Evolutionary conservation across 1,139 yeast genomes (phyloP).

Genomic region (Blastobotrys apis): DNA sequence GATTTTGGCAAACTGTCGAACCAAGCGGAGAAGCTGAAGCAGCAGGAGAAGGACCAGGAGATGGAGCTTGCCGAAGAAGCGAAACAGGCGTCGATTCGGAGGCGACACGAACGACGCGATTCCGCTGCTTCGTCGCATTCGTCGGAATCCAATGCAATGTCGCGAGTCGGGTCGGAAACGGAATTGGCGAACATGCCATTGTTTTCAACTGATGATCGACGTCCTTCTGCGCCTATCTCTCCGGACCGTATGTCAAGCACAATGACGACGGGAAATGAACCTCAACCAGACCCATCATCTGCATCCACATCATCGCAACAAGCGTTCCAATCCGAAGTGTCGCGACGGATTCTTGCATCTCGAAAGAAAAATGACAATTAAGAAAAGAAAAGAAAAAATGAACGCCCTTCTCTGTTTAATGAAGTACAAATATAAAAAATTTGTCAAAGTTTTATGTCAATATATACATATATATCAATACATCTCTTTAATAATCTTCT

Average conservation of each 20-base stretch:
- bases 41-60: neutral
- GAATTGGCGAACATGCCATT: conserved; percentile 55
- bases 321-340: conserved; percentile 26
- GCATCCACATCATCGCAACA: conserved; percentile 19
- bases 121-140: conserved; percentile 20
- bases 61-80: conserved; percentile 21
- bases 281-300: conserved; percentile 3
- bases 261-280: neutral
- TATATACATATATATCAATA: neutral
- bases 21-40: conserved; percentile 36
- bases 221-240: no score
- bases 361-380: conserved; percentile 20
- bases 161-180: conserved; percentile 50
- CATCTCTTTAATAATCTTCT: conserved; percentile 55
- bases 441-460: neutral
- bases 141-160: conserved; percentile 46
- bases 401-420: no score
- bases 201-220: conserved; percentile 40
- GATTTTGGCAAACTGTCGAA: conserved; percentile 51
- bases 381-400: neutral
- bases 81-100: conserved; percentile 11
- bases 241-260: neutral
- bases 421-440: no score
- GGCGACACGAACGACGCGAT: conserved; percentile 13
- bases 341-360: conserved; percentile 29